These are phyloP conservation scores for Lodderomyces beijingensis DNA, from an alignment of 1,139 yeast species.

Conservation along the genomic window DNA sequence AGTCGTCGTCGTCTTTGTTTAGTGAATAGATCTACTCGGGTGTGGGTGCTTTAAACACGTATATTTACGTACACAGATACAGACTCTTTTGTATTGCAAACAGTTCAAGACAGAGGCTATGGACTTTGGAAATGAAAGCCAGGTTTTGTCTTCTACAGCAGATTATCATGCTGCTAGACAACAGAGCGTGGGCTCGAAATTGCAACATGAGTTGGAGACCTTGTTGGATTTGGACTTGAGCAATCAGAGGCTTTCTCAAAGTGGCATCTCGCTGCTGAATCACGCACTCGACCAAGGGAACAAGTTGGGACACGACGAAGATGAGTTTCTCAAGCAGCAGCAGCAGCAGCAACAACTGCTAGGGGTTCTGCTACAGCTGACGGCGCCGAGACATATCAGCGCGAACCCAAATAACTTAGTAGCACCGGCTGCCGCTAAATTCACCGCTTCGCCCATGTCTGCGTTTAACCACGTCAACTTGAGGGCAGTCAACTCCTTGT, in stretches of 20 bases:
- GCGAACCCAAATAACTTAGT: constrained; percentile 5
- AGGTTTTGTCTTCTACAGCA: background rate
- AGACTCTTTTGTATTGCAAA: no score
- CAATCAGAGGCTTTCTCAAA: constrained; percentile 7
- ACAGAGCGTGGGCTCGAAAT: constrained; percentile 42
- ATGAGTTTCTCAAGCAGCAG: constrained; percentile 3
- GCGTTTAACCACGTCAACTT: constrained; percentile 11
- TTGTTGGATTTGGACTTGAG: constrained; percentile 44
- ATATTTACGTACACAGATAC: no score
- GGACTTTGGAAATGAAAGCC: background rate
- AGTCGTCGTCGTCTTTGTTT: no score
- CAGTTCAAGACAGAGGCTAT: background rate
- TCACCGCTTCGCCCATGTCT: constrained; percentile 8
- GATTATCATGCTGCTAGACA: constrained; percentile 27
- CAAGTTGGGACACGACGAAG: constrained; percentile 3
- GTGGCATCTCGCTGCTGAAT: background rate
- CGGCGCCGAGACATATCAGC: background rate
- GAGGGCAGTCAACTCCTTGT: constrained; percentile 18
- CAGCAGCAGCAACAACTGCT: background rate
- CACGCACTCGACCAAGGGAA: background rate
- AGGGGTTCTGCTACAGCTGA: background rate
- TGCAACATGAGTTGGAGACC: constrained; percentile 46
- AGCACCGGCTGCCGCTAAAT: constrained; percentile 13
- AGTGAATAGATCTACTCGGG: no score
- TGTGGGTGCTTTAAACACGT: no score